These are phyloP conservation scores for Vitis hybrid DNA, from an alignment of 177 flowering plant species.

Conservation along the genomic window DNA sequence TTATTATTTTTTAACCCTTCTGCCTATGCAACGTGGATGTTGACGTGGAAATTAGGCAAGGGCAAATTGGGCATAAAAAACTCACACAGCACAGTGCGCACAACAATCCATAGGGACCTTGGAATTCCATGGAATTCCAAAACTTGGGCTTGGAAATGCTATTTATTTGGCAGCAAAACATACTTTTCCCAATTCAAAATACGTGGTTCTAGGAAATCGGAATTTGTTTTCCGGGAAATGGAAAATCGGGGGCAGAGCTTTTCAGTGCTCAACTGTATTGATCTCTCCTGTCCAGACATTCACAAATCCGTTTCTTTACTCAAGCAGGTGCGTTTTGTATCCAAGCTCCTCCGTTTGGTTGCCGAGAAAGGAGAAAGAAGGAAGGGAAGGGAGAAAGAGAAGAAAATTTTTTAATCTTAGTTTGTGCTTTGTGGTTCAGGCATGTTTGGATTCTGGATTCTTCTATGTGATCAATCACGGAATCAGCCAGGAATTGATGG, in stretches of 20 bases:
- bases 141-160: too few relatives aligned
- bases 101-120: too few relatives aligned
- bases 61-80: too few relatives aligned
- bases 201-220: too few relatives aligned
- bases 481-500: slow-evolving; percentile 76
- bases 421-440: slow-evolving; percentile 37
- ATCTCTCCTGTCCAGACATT: slow-evolving; percentile 53
- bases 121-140: too few relatives aligned
- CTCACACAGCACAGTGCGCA: too few relatives aligned
- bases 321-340: slow-evolving; percentile 50
- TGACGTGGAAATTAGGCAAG: too few relatives aligned
- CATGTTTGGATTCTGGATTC: slow-evolving; percentile 88
- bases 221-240: slow-evolving; percentile 6
- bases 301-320: slow-evolving; percentile 47
- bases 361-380: neutral
- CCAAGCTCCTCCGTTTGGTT: too few relatives aligned
- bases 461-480: slow-evolving; percentile 95
- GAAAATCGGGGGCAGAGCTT: slow-evolving; percentile 10
- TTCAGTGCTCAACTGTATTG: slow-evolving; percentile 58
- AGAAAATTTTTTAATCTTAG: slow-evolving; percentile 8
- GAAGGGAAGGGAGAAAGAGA: neutral
- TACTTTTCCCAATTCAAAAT: too few relatives aligned
- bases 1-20: too few relatives aligned
- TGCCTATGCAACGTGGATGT: too few relatives aligned
- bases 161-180: accelerated